Evolutionary conservation across 805 yeast species (phyloP), one percentile per base, ranked within the genome.

Genomic region (Kuraishia piskuri): DNA sequence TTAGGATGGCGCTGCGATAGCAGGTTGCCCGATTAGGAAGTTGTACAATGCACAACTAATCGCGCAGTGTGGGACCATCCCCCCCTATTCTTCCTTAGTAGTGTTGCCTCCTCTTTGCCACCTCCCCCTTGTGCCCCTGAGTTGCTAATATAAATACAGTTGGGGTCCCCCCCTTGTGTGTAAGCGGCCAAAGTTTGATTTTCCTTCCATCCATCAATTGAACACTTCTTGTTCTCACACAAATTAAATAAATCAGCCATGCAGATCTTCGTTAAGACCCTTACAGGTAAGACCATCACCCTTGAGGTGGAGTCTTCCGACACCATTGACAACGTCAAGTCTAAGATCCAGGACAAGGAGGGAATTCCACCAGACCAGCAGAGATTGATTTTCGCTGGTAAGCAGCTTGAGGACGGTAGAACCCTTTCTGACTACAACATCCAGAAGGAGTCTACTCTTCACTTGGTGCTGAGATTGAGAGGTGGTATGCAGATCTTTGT

Each of bases 221-320:
- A 20, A 21, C 21, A 45, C 10, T 12, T 20, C 22, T 8, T 14
- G 12, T 6, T 19, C 8, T 8, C n/a, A 44, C n/a, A 44, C 7
- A 44, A 8, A 44, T n/a, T n/a, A 44, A 19, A 3, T 45, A 45
- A 10, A 45, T 45, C 10, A 45, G n/a, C 24, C 60, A 78, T 78
- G 83, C 83, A 78, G 70, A 78, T 78, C 76, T 85, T 85, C 78
- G 90, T 86, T 75, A 85, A 85, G 76, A 85, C 90, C 72, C 80
- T 85, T 73, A 85, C 90, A 63, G 90, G 90, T 82, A 85, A 84
- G 82, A 86, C 96, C 74, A 90, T 90, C 79, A 90, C 97, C 82
- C 86, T 90, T 70, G 97, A 90, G 83, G 97, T 72, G 22, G 76
- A 72, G 56, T 71, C 76, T n/a, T 72, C 76, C 3, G 76, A 72